Evolutionary conservation across 2,329 filamentous ascomycete genomes (phyloP), one percentile per base, ranked within the genome.

Genomic region (Apiospora koreana): DNA sequence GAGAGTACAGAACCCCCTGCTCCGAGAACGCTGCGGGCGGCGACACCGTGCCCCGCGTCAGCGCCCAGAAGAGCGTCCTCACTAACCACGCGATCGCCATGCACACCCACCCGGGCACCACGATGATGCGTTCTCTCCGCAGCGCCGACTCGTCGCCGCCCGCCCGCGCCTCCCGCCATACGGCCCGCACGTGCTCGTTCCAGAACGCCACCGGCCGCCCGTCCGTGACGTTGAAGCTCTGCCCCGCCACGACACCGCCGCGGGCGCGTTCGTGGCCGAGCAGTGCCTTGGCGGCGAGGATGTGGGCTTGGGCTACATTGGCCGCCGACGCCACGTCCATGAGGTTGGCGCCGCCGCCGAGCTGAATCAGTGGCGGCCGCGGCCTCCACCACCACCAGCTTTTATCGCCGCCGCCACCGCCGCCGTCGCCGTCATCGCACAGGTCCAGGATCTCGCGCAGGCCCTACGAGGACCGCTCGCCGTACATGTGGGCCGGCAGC

Each of bases 181-280:
- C 75, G 1, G 76, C 21, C 2, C 71, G 67, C 0, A 74, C 73
- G 12, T 80, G 78, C 28, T 62, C 54, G n/a, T 77, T 74, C 75
- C 78, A 81, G 38, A 80, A 81, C 0, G 73, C 75, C 8, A 80
- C 69, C 0, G 76, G 77, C 1, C 73, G 66, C 0, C 78, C 77
- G 48, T 83, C 81, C 0, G 80, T 78, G 65, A 81, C 75, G 68
- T 81, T 81, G 73, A 81, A 82, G 0, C 75, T 77, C 70, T 82
- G 76, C 8, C 81, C 80, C 0, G 75, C 78, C 0, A 81, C 76
- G 14, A 69, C 72, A 1, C 25, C 16, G 3, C 25, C 16, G 3
- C 25, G 25, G 0, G 73, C 73, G 0, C 69, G 68, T 0, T 42
- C 48, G 2, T 69, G 73, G 8, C 75, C 75, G 7, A 76, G 38